Percentiles rank a stretch among this genome's conserved stretches.
Conservation (phyloP, 306 rosid genomes). For the Rosa rugosa region DNA sequence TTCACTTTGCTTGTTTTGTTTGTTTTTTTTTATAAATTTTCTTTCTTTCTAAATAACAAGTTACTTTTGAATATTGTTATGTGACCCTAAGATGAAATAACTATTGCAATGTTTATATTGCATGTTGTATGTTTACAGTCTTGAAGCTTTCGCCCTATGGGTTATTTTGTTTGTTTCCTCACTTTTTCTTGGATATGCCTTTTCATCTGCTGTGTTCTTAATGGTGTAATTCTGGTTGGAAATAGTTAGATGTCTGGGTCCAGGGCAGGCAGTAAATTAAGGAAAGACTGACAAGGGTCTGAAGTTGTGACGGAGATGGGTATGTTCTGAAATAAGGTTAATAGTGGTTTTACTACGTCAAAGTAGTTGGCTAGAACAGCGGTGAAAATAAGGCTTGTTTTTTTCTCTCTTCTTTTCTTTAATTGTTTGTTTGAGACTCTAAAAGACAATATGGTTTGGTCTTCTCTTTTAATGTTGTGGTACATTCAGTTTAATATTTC, state of each 20-base stretch:
- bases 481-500: not conserved
- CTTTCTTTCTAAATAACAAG: not conserved
- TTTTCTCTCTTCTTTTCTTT: not conserved
- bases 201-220: not conserved
- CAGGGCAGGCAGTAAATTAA: not conserved
- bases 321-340: not conserved
- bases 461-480: not conserved
- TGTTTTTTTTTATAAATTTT: not conserved
- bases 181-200: not conserved
- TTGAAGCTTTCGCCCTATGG: not conserved
- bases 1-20: not conserved
- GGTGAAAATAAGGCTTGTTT: not conserved
- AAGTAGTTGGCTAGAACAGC: not conserved
- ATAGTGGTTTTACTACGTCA: not conserved
- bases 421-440: not conserved
- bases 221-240: not conserved
- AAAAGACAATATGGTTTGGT: not conserved
- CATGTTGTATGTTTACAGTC: not conserved
- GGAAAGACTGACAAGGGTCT: not conserved
- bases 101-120: not conserved
- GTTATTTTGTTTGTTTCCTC: not conserved
- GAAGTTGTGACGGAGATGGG: not conserved
- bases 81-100: not conserved
- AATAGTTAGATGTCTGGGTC: not conserved
- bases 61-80: not conserved